Conservation (phyloP, 805 yeast genomes). For the Torulaspora indica region DNA sequence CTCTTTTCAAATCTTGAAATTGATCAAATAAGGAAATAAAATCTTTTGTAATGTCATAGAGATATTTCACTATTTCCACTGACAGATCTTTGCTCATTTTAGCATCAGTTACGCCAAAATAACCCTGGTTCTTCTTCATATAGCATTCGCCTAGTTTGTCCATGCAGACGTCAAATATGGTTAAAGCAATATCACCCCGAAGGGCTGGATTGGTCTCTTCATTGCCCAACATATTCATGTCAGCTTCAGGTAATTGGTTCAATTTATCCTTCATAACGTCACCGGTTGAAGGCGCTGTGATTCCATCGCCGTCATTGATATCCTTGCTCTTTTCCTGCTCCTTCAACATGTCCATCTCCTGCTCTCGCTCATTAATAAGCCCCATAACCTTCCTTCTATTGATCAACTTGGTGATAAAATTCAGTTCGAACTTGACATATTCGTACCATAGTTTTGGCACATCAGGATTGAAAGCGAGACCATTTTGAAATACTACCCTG, state of each 20-base stretch:
- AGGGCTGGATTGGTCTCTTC: conserved; percentile 80
- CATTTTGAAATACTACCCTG: conserved; percentile 78
- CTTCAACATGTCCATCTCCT: conserved; percentile 45
- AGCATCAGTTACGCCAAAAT: conserved; percentile 32
- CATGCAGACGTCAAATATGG: conserved; percentile 65
- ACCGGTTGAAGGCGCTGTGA: conserved; percentile 46
- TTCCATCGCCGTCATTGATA: conserved; percentile 40
- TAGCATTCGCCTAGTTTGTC: conserved; percentile 39
- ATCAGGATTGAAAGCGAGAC: conserved; percentile 76
- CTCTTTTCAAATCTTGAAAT: conserved; percentile 65
- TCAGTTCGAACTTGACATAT: conserved; percentile 82
- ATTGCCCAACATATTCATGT: conserved; percentile 76
- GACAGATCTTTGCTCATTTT: conserved; percentile 34
- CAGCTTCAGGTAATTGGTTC: conserved; percentile 78
- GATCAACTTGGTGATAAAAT: conserved; percentile 75
- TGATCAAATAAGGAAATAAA: conserved; percentile 60
- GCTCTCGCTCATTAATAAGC: conserved; percentile 68
- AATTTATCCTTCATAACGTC: conserved; percentile 60
- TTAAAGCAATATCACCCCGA: conserved; percentile 65
- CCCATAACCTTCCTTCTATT: conserved; percentile 81
- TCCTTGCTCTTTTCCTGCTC: conserved; percentile 33
- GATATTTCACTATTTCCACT: conserved; percentile 27
- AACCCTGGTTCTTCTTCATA: conserved; percentile 34
- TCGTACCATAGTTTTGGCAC: conserved; percentile 71
- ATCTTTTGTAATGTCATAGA: conserved; percentile 42